Base-by-base conservation (phyloP, 306 rosid species). In the Dryas octopetala region DNA sequence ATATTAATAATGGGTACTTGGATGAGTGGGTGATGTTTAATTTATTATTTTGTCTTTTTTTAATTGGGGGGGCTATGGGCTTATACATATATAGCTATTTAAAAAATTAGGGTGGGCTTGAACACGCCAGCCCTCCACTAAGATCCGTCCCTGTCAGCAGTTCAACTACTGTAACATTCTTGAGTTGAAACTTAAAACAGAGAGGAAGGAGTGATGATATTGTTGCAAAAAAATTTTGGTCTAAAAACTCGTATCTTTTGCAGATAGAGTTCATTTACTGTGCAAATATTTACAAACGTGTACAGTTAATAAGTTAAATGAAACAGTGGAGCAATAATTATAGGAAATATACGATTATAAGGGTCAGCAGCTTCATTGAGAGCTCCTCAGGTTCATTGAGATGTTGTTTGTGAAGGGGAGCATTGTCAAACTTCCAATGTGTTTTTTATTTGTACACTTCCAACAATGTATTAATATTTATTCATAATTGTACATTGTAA, bases 81-180 rank as follows among this genome's bases (percentile, higher is more conserved):
- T n/a, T n/a, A n/a, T n/a, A n/a, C n/a, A n/a, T n/a, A n/a, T n/a
- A n/a, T n/a, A n/a, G n/a, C n/a, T n/a, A n/a, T n/a, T n/a, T n/a
- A n/a, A n/a, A n/a, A n/a, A n/a, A n/a, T n/a, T n/a, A n/a, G n/a
- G n/a, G n/a, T n/a, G n/a, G n/a, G n/a, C n/a, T n/a, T n/a, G n/a
- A n/a, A n/a, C n/a, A n/a, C n/a, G n/a, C n/a, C n/a, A n/a, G n/a
- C n/a, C n/a, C n/a, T n/a, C n/a, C n/a, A n/a, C n/a, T n/a, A n/a
- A n/a, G n/a, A n/a, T n/a, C n/a, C n/a, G n/a, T n/a, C n/a, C n/a
- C n/a, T n/a, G n/a, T 96, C 93, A 1, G 97, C 96, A 4, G 99
- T 95, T 83, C 96, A 88, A 76, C 92, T 95, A 79, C 70, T 93
- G 54, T 90, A 81, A 80, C 67, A n/a, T 54, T 9, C 46, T 43